Evolutionary conservation across 148 eudicot species (phyloP), one percentile per base, ranked within the genome.

Genomic region (Arbutus unedo): DNA sequence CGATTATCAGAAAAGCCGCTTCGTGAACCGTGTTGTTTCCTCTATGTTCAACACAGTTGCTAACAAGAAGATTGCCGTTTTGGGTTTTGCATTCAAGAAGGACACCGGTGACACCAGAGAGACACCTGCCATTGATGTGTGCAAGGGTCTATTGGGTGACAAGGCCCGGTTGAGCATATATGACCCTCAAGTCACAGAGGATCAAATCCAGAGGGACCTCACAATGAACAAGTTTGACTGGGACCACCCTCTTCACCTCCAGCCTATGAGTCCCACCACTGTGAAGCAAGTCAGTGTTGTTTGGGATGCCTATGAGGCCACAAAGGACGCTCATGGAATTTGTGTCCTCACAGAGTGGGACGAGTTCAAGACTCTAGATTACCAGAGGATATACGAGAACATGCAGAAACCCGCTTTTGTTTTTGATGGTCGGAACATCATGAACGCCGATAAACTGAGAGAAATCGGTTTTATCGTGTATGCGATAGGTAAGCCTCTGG

Each of bases 361-460:
- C 31, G 97, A 93, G 89, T 91, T 93, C 82, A 93, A 87, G 89
- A 85, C 77, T 31, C 93, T 93, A 2, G 97, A 93, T 83, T 93
- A 76, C 84, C 82, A 88, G 80, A 88, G 67, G 89, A 87, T 90
- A 23, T 90, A 88, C 18, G 90, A 88, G 84, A 91, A 89, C 84
- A 93, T 93, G 97, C 97, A 90, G 86, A 93, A 93, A 76, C 97
- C 97, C 0, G 97, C 97, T 41, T 93, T 91, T n/a, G 87, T 93
- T 15, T 93, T 93, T 31, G 97, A 93, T 83, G 97, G 97, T 3
- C 87, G 97, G 89, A 93, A 93, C 43, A 76, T 93, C 8, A 83
- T 87, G 72, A 88, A 93, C 25, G 84, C 49, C 1, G 88, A 80
- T 16, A 90, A 86, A 83, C 84, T 88, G 72, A 90, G 92, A 85